Evolutionary conservation across 371 early-diverging fungal species (phyloP), one percentile per base, ranked within the genome.

Genomic region (Chytridium lagenaria): DNA sequence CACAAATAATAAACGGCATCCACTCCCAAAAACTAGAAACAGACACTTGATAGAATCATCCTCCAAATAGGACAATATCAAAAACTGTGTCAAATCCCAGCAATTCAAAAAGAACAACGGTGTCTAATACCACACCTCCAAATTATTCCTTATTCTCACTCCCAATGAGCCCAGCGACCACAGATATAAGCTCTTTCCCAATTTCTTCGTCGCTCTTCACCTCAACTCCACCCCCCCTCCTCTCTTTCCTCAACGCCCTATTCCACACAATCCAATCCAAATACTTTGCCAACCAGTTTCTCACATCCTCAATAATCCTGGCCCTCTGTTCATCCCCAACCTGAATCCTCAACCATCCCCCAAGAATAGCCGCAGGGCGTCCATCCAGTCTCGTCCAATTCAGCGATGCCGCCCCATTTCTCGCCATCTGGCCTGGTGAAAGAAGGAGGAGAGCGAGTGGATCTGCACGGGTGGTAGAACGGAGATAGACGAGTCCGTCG

Each of bases 221-320:
- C 12, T 30, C 61, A 34, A 12, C 36, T 33, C 10, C 61, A 15
- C 30, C 10, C 16, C 30, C 57, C 15, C 57, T 26, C 36, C 34
- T 61, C 34, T 61, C 61, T 34, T 61, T 61, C 61, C 36, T 61
- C 61, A 61, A 34, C 3, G 73, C 68, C 36, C 72, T 51, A 40
- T 50, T 59, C 79, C 76, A 76, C 37, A 82, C 63, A 61, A 68
- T 67, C 79, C 79, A 82, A 49, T 78, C 74, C 59, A 82, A 44
- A 52, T 79, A 82, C 68, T 34, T 39, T 7, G 55, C 65, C 36
- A 79, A 33, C 82, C 78, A 77, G 22, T 1, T 52, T 2, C 77
- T 61, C 19, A 76, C 15, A 52, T 76, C 73, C 12, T 66, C 72
- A 50, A 79, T 50, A 37, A 82, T 72, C 7, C 70, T 38, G 19